These are phyloP conservation scores for Acidomyces sp. DNA, from an alignment of 495 filamentous ascomycete genomes.

Conservation along the genomic window DNA sequence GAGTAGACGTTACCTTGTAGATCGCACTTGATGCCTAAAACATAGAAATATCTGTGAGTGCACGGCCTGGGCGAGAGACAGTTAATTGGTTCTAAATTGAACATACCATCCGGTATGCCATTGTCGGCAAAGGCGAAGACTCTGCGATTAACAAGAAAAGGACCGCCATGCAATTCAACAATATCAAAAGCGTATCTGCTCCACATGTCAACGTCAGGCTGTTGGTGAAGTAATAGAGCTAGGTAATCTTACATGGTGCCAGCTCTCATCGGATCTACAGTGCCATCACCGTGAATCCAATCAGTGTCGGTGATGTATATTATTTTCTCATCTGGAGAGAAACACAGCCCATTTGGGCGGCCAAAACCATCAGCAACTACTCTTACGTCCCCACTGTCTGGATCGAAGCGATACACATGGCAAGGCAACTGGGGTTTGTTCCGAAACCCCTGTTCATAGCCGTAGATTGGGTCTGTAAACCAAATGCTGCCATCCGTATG, in stretches of 20 bases:
- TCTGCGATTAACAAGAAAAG: conserved; percentile 9
- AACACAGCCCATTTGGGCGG: conserved; percentile 34
- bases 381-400: conserved; percentile 31
- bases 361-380: conserved; percentile 40
- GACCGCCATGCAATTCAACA: not conserved
- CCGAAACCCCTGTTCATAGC: conserved; percentile 29
- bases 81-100: no score
- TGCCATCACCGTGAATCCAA: conserved; percentile 6
- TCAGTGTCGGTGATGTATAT: conserved; percentile 40
- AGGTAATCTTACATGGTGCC: conserved; percentile 6
- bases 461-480: conserved; percentile 28
- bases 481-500: conserved; percentile 17
- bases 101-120: conserved; percentile 29
- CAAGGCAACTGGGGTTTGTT: conserved; percentile 25
- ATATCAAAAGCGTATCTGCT: conserved; percentile 10
- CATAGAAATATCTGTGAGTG: no score
- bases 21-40: conserved; percentile 35
- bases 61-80: no score
- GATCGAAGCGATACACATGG: conserved; percentile 42
- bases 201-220: not conserved
- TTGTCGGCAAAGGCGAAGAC: conserved; percentile 16
- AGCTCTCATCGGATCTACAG: conserved; percentile 6
- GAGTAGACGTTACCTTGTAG: conserved; percentile 34
- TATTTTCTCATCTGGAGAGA: conserved; percentile 34
- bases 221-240: not conserved